Evolutionary conservation across 1,284 basidiomycete genomes (phyloP).

Genomic region (Fistulinella cinereoalba): DNA sequence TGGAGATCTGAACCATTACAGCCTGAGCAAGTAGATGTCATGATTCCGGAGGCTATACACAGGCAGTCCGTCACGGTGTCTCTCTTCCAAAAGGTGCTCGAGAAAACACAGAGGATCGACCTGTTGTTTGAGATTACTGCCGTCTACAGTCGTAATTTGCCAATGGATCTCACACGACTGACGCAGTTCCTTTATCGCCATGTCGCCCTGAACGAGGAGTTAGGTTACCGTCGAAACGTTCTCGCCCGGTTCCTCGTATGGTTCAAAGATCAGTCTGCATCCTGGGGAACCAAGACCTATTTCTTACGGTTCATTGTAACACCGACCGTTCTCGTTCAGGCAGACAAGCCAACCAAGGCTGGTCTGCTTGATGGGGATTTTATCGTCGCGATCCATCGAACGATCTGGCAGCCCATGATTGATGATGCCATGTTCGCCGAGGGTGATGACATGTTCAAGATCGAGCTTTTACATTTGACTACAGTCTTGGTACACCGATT

Average conservation of each 20-base stretch:
- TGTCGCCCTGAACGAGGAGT: constrained; percentile 66
- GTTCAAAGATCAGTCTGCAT: constrained; percentile 68
- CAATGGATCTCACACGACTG: constrained; percentile 80
- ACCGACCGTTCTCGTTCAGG: constrained; percentile 82
- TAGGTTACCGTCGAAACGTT: constrained; percentile 77
- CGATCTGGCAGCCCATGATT: constrained; percentile 80
- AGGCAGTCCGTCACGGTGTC: constrained; percentile 70
- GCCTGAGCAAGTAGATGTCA: constrained; percentile 45
- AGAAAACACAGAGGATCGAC: constrained; percentile 75
- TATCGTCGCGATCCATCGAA: constrained; percentile 64
- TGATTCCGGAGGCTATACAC: constrained; percentile 54
- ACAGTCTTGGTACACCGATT: constrained; percentile 89
- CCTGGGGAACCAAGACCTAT: constrained; percentile 81
- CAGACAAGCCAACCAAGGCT: constrained; percentile 51
- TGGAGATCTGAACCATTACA: constrained; percentile 63
- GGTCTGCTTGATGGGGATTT: constrained; percentile 72
- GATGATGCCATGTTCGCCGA: constrained; percentile 56
- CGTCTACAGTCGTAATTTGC: constrained; percentile 78
- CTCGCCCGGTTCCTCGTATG: constrained; percentile 84
- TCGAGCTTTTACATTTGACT: constrained; percentile 90
- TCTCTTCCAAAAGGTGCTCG: constrained; percentile 74
- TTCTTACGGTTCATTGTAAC: constrained; percentile 89
- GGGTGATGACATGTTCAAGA: constrained; percentile 79
- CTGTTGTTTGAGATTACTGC: constrained; percentile 87
- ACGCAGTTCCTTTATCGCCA: constrained; percentile 88